These are phyloP conservation scores for Pythium phragmitis DNA, from an alignment of 352 stramenopile species.

Conservation along the genomic window DNA sequence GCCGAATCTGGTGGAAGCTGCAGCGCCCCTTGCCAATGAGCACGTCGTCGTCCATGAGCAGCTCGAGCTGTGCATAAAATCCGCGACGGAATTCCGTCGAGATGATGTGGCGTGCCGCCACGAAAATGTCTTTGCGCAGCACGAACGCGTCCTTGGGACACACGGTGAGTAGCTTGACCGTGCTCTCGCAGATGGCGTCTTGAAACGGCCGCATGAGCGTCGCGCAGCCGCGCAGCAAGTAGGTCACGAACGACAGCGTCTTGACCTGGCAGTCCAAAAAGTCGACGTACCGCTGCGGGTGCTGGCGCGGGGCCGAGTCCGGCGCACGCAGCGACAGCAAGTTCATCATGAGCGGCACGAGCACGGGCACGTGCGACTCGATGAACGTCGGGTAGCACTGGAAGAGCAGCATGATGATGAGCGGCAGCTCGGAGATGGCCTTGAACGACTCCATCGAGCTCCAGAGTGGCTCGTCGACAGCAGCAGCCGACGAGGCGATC, in stretches of 20 bases:
- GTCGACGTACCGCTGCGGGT: slow-evolving; percentile 80
- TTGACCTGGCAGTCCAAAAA: slow-evolving; percentile 97
- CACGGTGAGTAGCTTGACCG: slow-evolving; percentile 93
- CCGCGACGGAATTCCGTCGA: slow-evolving; percentile 96
- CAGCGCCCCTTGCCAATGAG: slow-evolving; percentile 87
- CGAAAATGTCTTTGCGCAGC: slow-evolving; percentile 95
- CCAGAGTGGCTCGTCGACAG: slow-evolving; percentile 50
- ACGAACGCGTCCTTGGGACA: slow-evolving; percentile 95
- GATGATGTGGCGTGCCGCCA: slow-evolving; percentile 96
- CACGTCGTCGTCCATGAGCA: slow-evolving; percentile 95
- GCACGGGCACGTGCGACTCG: slow-evolving; percentile 92
- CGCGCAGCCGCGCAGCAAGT: slow-evolving; percentile 92
- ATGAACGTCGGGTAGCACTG: slow-evolving; percentile 97
- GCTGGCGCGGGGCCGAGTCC: slow-evolving; percentile 47
- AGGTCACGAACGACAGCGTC: slow-evolving; percentile 97
- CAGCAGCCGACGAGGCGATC: background rate
- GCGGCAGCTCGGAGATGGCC: slow-evolving; percentile 95
- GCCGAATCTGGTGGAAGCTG: slow-evolving; percentile 90
- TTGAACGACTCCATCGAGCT: slow-evolving; percentile 92
- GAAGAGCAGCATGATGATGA: slow-evolving; percentile 98
- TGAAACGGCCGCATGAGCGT: slow-evolving; percentile 95
- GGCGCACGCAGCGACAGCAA: slow-evolving; percentile 87
- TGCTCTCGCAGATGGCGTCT: slow-evolving; percentile 92
- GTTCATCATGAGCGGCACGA: slow-evolving; percentile 98
- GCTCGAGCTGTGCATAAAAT: slow-evolving; percentile 95